phyloP scores from a whole-genome alignment of 768 basidiomycete species.

The Mycena haematopus region DNA sequence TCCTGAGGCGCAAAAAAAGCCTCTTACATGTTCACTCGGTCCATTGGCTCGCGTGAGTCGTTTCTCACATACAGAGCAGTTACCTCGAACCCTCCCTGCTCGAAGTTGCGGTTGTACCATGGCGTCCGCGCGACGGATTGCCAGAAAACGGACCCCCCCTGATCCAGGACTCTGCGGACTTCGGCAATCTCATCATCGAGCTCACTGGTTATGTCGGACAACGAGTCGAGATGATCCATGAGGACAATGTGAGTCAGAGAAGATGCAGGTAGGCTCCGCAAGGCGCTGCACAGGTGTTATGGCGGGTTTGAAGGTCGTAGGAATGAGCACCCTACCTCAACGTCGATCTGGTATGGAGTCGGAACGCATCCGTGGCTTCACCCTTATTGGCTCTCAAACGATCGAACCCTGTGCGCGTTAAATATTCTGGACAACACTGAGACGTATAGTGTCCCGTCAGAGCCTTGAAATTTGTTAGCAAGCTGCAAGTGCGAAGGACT shows the following conservation, averaged over 20 bases:
- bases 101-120: constrained; percentile 61
- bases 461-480: constrained; percentile 28
- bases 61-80: constrained; percentile 42
- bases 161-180: constrained; percentile 50
- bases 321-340: constrained; percentile 48
- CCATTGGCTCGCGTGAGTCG: constrained; percentile 49
- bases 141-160: constrained; percentile 61
- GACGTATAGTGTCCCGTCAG: constrained; percentile 63
- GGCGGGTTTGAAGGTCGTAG: not conserved
- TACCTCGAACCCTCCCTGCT: constrained; percentile 50
- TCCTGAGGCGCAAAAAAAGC: constrained; percentile 23
- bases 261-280: constrained; percentile 34
- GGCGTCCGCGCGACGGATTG: constrained; percentile 58
- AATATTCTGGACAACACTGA: constrained; percentile 65
- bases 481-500: not conserved
- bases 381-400: constrained; percentile 54
- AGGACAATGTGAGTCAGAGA: constrained; percentile 59
- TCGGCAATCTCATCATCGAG: constrained; percentile 54
- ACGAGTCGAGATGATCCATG: constrained; percentile 66
- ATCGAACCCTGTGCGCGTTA: constrained; percentile 65
- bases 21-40: constrained; percentile 67
- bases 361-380: constrained; percentile 56
- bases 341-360: constrained; percentile 74
- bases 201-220: constrained; percentile 47
- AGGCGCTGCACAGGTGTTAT: constrained; percentile 31